These are phyloP conservation scores for Heliamphora pulchella DNA, from an alignment of 179 eudicot genomes.

Conservation along the genomic window DNA sequence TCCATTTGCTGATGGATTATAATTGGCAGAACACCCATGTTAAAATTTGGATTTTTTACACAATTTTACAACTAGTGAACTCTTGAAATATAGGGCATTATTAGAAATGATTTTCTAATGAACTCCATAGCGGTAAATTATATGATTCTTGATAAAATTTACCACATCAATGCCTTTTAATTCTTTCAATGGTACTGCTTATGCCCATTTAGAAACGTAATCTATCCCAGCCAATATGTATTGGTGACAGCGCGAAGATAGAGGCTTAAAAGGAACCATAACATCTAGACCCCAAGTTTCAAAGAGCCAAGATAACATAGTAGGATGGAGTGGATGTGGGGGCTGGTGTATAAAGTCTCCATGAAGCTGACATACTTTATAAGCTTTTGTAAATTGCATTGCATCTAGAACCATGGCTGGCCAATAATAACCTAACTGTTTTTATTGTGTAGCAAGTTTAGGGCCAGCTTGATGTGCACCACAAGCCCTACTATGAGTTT, in stretches of 20 bases:
- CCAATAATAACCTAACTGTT: constrained; percentile 10
- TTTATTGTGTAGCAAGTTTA: constrained; percentile 1
- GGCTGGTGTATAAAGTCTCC: not conserved
- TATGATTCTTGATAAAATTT: not conserved
- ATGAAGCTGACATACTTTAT: not conserved
- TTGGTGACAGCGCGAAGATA: not conserved
- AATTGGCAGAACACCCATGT: not conserved
- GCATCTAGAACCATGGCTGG: constrained; percentile 3
- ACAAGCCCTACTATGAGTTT: constrained; percentile 10
- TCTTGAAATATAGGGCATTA: not conserved
- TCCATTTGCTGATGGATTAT: constrained; percentile 8
- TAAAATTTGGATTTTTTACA: not conserved
- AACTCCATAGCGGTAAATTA: not conserved
- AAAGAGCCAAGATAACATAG: not conserved
- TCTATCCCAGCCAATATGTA: not conserved
- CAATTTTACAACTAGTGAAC: not conserved
- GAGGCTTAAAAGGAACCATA: not conserved
- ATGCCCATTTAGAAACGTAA: not conserved
- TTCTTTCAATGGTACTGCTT: not conserved
- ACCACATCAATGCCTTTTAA: not conserved
- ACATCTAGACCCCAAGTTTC: not conserved
- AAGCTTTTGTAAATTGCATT: not conserved
- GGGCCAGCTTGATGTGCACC: constrained; percentile 15
- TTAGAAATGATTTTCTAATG: not conserved
- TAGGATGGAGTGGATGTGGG: not conserved